Evolutionary conservation across 495 filamentous ascomycete genomes (phyloP), one percentile per base, ranked within the genome.

Genomic region (Trichoderma virens): DNA sequence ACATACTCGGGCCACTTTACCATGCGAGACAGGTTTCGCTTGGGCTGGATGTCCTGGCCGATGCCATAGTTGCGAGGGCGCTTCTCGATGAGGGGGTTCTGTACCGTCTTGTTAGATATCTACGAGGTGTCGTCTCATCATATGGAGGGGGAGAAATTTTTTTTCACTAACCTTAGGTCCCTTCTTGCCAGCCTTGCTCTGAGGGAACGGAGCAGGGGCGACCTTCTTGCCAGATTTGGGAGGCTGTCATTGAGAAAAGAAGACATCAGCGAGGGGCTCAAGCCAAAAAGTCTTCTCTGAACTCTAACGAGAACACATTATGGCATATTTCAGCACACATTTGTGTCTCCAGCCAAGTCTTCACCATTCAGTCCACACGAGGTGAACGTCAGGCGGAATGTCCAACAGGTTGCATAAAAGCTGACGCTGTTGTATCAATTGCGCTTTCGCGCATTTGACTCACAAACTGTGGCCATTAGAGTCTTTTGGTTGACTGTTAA

Each of bases 171-270:
- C 94, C 93, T 98, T 97, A 70, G 90, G 84, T 67, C 85, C 81
- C 88, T 98, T 98, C 91, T 98, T 98, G 71, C 90, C 90, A 81
- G 94, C 91, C 87, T 90, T 95, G 65, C 84, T 84, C 81, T 92
- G 89, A 69, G 93, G 92, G 88, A 96, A 97, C 71, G 95, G 95
- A 81, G 94, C 90, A 74, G 94, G 85, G 67, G 95, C 93, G 81
- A 89, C 84, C 82, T 93, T 96, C 88, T 94, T 97, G 83, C 91
- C 91, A 80, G 88, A 79, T 85, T 93, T 97, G 71, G 90, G 89
- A 89, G 95, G 92, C 95, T 98, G 83, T 97, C 95, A 98, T 98
- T 93, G 94, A 98, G 95, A 88, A 92, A 88, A 93, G 88, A 92
- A 93, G 86, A 88, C 81, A 92, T 96, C 89, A 95, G 90, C 87